Evolutionary conservation across 352 stramenopile species (phyloP).

Genomic region (Globisporangium heterothallicum): DNA sequence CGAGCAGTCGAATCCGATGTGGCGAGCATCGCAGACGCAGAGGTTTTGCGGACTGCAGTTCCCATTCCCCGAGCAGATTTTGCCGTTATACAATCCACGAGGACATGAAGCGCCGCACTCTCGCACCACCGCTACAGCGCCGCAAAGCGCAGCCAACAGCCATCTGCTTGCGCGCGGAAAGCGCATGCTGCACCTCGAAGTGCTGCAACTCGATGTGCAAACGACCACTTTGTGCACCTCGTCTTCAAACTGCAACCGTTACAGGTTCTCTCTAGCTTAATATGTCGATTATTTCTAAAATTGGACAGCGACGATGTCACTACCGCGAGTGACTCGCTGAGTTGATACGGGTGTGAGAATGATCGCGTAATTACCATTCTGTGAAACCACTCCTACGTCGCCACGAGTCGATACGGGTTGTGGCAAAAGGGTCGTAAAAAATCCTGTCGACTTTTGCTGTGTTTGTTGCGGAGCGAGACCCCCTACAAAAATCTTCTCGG

Average conservation of each 20-base stretch:
- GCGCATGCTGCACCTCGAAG: no score
- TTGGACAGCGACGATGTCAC: no score
- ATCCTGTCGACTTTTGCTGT: not conserved
- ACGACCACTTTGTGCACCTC: no score
- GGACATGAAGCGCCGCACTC: conserved; percentile 25
- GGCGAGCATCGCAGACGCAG: conserved; percentile 47
- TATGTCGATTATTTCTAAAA: not conserved
- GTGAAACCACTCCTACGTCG: not conserved
- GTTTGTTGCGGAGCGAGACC: not conserved
- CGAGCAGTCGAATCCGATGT: conserved; percentile 59
- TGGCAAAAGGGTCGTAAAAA: not conserved
- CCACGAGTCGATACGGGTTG: not conserved
- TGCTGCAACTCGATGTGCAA: no score
- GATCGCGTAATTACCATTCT: not conserved
- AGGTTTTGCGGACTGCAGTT: conserved; percentile 38
- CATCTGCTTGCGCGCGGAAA: not conserved
- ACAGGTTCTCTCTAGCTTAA: not conserved
- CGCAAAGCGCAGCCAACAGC: not conserved
- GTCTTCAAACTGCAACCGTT: no score
- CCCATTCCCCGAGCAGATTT: conserved; percentile 58
- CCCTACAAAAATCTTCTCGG: conserved; percentile 6
- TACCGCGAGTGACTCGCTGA: not conserved
- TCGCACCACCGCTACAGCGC: not conserved
- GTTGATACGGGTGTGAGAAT: not conserved
- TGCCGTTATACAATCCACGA: conserved; percentile 36